Percentiles rank a stretch among this genome's conserved stretches.
Evolutionary conservation across 148 eudicot genomes (phyloP).

Genomic region (Rhododendron griersonianum): DNA sequence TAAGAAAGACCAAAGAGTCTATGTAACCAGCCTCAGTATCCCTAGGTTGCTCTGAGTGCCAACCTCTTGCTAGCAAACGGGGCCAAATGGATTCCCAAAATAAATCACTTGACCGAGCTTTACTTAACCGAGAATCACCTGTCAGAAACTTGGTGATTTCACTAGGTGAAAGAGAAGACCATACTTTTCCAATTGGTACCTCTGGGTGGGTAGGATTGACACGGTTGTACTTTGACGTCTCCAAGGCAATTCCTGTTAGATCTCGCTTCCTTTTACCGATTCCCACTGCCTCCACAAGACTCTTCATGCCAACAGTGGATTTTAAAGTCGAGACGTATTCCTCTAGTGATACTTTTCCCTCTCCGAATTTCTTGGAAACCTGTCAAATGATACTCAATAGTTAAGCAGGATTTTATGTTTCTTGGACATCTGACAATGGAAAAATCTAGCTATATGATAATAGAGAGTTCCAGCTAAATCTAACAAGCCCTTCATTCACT

Average conservation of each 20-base stretch:
- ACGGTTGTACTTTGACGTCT: slow-evolving; percentile 41
- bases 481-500: neutral
- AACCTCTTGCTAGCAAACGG: slow-evolving; percentile 82
- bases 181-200: slow-evolving; percentile 61
- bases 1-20: slow-evolving; percentile 62
- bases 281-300: slow-evolving; percentile 64
- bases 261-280: slow-evolving; percentile 74
- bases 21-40: slow-evolving; percentile 32
- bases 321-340: slow-evolving; percentile 60
- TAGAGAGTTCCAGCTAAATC: neutral
- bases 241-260: slow-evolving; percentile 48
- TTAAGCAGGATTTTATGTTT: neutral
- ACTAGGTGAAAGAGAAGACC: slow-evolving; percentile 54
- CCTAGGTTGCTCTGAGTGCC: slow-evolving; percentile 84
- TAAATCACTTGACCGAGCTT: slow-evolving; percentile 72
- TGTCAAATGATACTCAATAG: slow-evolving; percentile 25
- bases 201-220: slow-evolving; percentile 30
- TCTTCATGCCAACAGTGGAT: slow-evolving; percentile 49
- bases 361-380: slow-evolving; percentile 60
- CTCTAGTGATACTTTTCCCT: slow-evolving; percentile 43
- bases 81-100: slow-evolving; percentile 99
- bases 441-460: neutral
- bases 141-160: slow-evolving; percentile 69
- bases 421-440: neutral
- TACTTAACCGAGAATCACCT: slow-evolving; percentile 72